Evolutionary conservation across 352 stramenopile species (phyloP).

Genomic region (Pythium insidiosum): DNA sequence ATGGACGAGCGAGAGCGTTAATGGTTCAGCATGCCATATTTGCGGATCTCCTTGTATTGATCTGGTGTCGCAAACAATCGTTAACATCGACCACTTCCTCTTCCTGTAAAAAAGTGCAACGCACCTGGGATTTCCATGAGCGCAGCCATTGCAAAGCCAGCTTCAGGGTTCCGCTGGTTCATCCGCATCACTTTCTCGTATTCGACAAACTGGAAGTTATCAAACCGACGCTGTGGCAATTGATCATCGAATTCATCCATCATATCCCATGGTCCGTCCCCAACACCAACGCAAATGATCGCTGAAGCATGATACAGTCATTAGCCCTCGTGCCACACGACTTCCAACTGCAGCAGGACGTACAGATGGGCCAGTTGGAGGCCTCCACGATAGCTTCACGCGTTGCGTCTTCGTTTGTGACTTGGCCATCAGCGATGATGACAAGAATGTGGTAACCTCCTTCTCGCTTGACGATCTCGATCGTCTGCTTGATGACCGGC

Average conservation of each 20-base stretch:
- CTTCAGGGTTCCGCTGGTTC: conserved; percentile 55
- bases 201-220: conserved; percentile 83
- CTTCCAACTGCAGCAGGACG: conserved; percentile 9
- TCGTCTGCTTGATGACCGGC: conserved; percentile 54
- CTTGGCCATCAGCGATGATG: conserved; percentile 57
- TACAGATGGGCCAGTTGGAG: conserved; percentile 58
- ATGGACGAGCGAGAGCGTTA: too few species aligned
- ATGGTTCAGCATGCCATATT: too few species aligned
- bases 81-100: too few species aligned
- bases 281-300: conserved; percentile 65
- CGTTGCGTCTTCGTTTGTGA: conserved; percentile 50
- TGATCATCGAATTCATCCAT: conserved; percentile 73
- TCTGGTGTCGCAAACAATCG: too few species aligned
- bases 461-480: conserved; percentile 27
- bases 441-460: conserved; percentile 72
- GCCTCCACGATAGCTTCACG: conserved; percentile 54
- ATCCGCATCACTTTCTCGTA: conserved; percentile 61
- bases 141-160: conserved; percentile 59
- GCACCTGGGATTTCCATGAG: conserved; percentile 74
- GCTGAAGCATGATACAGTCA: conserved; percentile 3
- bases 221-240: conserved; percentile 50
- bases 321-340: neutral
- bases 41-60: conserved; percentile 23
- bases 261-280: conserved; percentile 72
- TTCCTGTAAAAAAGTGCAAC: too few species aligned